A percentile compares a stretch with the other conserved stretches of the same genome.
phyloP scores from a whole-genome alignment of 345 rosid species.

The Clausena lansium region DNA sequence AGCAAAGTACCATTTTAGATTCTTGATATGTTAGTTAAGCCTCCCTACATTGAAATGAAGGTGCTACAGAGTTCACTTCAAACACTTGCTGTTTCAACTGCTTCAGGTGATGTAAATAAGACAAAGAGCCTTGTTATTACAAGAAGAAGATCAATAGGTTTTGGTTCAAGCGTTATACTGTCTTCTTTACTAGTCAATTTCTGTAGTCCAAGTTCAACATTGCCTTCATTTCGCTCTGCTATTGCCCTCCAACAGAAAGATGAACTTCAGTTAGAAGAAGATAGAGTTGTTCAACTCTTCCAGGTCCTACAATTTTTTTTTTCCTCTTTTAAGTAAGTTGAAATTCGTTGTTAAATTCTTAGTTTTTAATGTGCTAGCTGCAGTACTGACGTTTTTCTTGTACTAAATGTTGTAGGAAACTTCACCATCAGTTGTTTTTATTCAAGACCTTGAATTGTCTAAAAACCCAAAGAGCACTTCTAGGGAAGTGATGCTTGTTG shows the following conservation, averaged over 20 bases:
- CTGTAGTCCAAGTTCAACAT: slow-evolving; percentile 13
- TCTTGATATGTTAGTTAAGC: not conserved
- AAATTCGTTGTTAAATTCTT: not conserved
- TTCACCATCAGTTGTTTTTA: slow-evolving; percentile 73
- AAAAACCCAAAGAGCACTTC: slow-evolving; percentile 37
- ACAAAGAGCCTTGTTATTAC: slow-evolving; percentile 13
- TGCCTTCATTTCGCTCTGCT: slow-evolving; percentile 31
- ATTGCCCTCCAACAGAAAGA: slow-evolving; percentile 46
- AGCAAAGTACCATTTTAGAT: not conserved
- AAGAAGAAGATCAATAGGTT: slow-evolving; percentile 45
- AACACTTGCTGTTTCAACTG: not conserved
- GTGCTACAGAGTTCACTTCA: slow-evolving; percentile 18
- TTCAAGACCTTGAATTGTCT: slow-evolving; percentile 65
- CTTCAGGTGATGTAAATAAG: slow-evolving; percentile 21
- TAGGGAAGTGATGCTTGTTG: slow-evolving; percentile 20
- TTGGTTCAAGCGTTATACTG: slow-evolving; percentile 37
- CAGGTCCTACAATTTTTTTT: slow-evolving; percentile 42
- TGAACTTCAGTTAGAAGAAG: slow-evolving; percentile 69
- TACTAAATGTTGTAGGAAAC: slow-evolving; percentile 40
- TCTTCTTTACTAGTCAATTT: slow-evolving; percentile 39
- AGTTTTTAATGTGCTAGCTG: not conserved
- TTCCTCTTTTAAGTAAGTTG: not conserved
- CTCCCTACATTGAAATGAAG: not conserved
- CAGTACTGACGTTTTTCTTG: not conserved
- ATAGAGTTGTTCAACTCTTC: slow-evolving; percentile 62